Percentiles rank a stretch among this genome's conserved stretches.
These are phyloP conservation scores for Magnusiomyces paraingens DNA, from an alignment of 1,139 yeast species.

Conservation along the genomic window DNA sequence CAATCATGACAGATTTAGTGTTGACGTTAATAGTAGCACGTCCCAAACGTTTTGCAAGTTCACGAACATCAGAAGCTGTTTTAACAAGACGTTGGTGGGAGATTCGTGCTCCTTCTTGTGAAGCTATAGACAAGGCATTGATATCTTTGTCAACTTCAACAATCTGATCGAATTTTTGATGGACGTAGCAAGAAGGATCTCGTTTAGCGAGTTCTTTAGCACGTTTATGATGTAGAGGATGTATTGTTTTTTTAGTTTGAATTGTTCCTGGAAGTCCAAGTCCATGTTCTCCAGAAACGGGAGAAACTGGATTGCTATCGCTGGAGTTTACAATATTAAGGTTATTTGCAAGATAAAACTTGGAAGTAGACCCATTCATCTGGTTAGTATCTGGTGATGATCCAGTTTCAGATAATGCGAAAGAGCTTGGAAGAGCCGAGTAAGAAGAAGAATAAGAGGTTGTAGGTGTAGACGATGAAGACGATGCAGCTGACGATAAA, in stretches of 20 bases:
- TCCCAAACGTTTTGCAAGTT: constrained; percentile 66
- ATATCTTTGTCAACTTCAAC: constrained; percentile 22
- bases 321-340: not conserved
- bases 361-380: not conserved
- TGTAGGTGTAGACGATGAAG: constrained; percentile 12
- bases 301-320: not conserved
- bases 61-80: constrained; percentile 80
- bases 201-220: not conserved
- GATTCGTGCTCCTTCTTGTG: constrained; percentile 17
- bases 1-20: constrained; percentile 65
- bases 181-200: constrained; percentile 17
- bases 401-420: not conserved
- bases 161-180: constrained; percentile 24
- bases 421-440: constrained; percentile 4
- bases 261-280: not conserved
- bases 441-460: constrained; percentile 22
- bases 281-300: not conserved
- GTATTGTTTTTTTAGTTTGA: not conserved
- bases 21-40: constrained; percentile 69
- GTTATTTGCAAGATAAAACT: not conserved
- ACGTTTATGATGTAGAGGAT: not conserved
- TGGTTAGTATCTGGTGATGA: not conserved
- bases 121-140: constrained; percentile 19
- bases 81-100: constrained; percentile 39
- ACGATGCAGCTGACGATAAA: constrained; percentile 7